phyloP scores from a whole-genome alignment of 2,329 filamentous ascomycete genomes.

The Exophiala sp. region DNA sequence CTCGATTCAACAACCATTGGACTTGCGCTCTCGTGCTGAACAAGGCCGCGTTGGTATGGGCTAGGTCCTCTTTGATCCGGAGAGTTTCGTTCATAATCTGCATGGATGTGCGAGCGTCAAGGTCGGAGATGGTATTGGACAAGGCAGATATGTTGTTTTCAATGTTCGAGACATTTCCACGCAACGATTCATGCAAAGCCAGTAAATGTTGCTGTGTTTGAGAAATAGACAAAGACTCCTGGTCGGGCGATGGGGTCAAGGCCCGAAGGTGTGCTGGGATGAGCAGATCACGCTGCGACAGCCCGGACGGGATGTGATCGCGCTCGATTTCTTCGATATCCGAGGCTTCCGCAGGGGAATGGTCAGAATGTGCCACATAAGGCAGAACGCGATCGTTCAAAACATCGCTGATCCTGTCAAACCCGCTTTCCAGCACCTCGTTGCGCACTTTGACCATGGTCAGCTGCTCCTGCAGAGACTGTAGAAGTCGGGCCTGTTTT shows the following conservation, averaged over 20 bases:
- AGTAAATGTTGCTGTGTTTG: slow-evolving; percentile 52
- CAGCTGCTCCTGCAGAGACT: slow-evolving; percentile 42
- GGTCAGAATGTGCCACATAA: slow-evolving; percentile 18
- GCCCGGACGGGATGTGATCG: slow-evolving; percentile 19
- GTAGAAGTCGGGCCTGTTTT: slow-evolving; percentile 39
- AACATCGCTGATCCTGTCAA: slow-evolving; percentile 37
- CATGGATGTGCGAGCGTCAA: slow-evolving; percentile 58
- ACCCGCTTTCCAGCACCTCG: slow-evolving; percentile 43
- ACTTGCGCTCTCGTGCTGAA: slow-evolving; percentile 55
- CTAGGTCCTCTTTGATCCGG: slow-evolving; percentile 56
- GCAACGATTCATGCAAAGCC: slow-evolving; percentile 53
- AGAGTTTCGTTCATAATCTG: slow-evolving; percentile 58
- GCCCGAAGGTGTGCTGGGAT: slow-evolving; percentile 25
- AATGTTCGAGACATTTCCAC: slow-evolving; percentile 48
- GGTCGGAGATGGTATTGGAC: slow-evolving; percentile 46
- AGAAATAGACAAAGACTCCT: slow-evolving; percentile 33
- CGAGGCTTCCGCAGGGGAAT: slow-evolving; percentile 17
- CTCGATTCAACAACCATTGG: slow-evolving; percentile 56
- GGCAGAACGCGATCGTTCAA: slow-evolving; percentile 21
- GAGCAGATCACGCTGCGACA: slow-evolving; percentile 19
- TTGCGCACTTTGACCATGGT: slow-evolving; percentile 43
- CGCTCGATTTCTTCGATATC: slow-evolving; percentile 28
- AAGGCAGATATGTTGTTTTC: slow-evolving; percentile 21
- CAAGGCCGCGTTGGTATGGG: slow-evolving; percentile 55
- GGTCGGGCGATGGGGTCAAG: slow-evolving; percentile 28